Evolutionary conservation across 2,329 filamentous ascomycete species (phyloP).

Genomic region (Penicillium griseofulvum): DNA sequence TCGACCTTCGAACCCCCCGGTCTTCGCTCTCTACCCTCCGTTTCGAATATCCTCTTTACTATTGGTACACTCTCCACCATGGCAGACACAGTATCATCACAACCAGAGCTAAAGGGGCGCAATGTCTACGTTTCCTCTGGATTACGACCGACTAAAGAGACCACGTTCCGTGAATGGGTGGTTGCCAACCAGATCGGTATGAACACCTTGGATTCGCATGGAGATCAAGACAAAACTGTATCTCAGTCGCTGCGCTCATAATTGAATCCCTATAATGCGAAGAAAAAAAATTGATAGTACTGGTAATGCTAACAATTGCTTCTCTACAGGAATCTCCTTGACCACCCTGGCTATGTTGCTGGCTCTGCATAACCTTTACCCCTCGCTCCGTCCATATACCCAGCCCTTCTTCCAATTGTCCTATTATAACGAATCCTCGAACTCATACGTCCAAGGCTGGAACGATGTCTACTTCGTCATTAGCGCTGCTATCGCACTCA

Average conservation of each 20-base stretch:
- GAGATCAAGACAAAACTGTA: not conserved
- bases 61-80: slow-evolving; percentile 23
- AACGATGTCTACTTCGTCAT: slow-evolving; percentile 76
- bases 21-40: not conserved
- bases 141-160: slow-evolving; percentile 35
- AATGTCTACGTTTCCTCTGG: slow-evolving; percentile 42
- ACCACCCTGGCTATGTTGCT: slow-evolving; percentile 81
- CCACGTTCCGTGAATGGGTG: slow-evolving; percentile 58
- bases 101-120: slow-evolving; percentile 31
- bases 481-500: slow-evolving; percentile 80
- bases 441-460: slow-evolving; percentile 70
- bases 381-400: slow-evolving; percentile 74
- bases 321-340: slow-evolving; percentile 68
- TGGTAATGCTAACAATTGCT: slow-evolving; percentile 16
- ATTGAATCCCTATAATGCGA: not conserved
- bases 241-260: not conserved
- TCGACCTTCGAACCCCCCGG: not conserved
- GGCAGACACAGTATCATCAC: slow-evolving; percentile 33
- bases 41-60: not conserved
- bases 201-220: slow-evolving; percentile 28
- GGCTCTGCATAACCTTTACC: slow-evolving; percentile 78
- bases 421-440: slow-evolving; percentile 70
- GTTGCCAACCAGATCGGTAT: slow-evolving; percentile 78
- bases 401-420: slow-evolving; percentile 83
- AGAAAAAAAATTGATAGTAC: slow-evolving; percentile 4